Conservation (phyloP, 495 filamentous ascomycete species). For the Symbiotaphrina buchneri region DNA sequence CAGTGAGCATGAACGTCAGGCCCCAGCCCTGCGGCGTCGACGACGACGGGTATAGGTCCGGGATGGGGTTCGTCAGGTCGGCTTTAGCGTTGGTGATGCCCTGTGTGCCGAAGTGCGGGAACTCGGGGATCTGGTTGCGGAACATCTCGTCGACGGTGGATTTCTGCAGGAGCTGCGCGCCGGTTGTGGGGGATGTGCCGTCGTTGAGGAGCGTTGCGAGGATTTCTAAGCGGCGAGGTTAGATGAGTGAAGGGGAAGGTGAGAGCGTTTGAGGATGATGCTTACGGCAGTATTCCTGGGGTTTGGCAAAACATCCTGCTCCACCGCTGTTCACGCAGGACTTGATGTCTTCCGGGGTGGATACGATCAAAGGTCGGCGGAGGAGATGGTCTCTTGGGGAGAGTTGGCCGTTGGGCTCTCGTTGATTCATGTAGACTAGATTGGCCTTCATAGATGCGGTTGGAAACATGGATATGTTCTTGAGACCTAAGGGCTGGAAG, state of each 20-base stretch:
- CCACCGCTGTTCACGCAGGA: too few relatives aligned
- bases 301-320: too few relatives aligned
- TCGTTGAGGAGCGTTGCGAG: conserved; percentile 25
- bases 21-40: conserved; percentile 36
- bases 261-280: conserved; percentile 10
- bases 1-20: conserved; percentile 28
- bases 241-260: conserved; percentile 1
- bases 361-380: too few relatives aligned
- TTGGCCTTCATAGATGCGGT: conserved; percentile 21
- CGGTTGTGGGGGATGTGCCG: conserved; percentile 24
- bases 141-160: conserved; percentile 35
- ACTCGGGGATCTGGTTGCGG: conserved; percentile 30
- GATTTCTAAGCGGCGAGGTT: conserved; percentile 10
- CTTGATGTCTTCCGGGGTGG: too few relatives aligned
- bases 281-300: too few relatives aligned
- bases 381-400: too few relatives aligned
- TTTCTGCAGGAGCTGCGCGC: conserved; percentile 19
- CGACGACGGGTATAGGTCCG: conserved; percentile 28
- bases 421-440: too few relatives aligned
- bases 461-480: conserved; percentile 30
- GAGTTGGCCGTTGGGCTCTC: too few relatives aligned
- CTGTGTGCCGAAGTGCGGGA: conserved; percentile 21
- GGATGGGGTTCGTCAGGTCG: conserved; percentile 34
- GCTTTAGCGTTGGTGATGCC: conserved; percentile 27
- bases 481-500: conserved; percentile 29